Evolutionary conservation across 306 rosid species (phyloP), one percentile per base, ranked within the genome.

Genomic region (Nissolia schottii): DNA sequence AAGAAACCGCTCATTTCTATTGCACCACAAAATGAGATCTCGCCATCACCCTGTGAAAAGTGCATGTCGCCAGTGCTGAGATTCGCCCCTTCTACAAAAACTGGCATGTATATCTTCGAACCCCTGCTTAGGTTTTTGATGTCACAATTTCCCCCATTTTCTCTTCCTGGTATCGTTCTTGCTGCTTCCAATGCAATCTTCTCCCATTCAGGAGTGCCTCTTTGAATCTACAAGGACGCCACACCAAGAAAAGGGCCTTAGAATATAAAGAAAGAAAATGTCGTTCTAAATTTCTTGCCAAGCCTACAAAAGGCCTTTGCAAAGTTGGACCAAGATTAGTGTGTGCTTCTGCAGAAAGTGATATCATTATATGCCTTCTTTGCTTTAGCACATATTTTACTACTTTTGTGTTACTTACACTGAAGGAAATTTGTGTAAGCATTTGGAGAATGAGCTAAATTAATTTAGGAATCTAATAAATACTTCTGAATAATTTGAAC

Each of bases 1-100:
- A 93, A 87, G 79, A 93, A 93, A 74, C 98, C 97, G 37, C 98
- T 93, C 98, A 93, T 93, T 81, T 93, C 97, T 31, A 93, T 93
- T 19, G 98, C 97, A 45, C 98, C 98, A 58, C 98, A 94, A 54
- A 91, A 85, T 15, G 97, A 73, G 73, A 94, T 81, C 81, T 94
- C 97, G 20, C 97, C 95, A 66, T 91, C 98, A 9, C 98, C 96
- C 84, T 91, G 94, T 29, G 97, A 93, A 61, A 93, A 93, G 69
- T 91, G 96, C 96, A 91, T 91, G 82, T 94, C 98, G 7, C 97
- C 97, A 4, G 96, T 82, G 76, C 98, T 94, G 37, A 94, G 86
- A 80, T 94, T 94, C 65, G 96, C 96, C 64, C 97, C 97, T 74
- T 93, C 97, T 10, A 91, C 84, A 56, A 91, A 91, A 14, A 91